phyloP scores from a whole-genome alignment of 2,329 filamentous ascomycete species.

The Alternaria triticimaculans region DNA sequence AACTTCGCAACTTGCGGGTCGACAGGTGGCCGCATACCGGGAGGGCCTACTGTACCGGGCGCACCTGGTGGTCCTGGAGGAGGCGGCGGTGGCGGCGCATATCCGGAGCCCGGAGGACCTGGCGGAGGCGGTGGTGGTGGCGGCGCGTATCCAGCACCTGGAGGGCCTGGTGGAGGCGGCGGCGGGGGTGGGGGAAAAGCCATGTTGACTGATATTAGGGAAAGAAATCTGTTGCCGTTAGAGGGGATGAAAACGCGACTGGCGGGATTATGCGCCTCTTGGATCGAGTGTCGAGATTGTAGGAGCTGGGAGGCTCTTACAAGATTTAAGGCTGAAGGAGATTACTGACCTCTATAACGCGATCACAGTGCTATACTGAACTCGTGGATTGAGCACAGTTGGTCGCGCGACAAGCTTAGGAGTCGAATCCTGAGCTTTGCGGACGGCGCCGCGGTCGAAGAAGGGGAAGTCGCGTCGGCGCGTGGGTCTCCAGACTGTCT shows the following conservation, averaged over 20 bases:
- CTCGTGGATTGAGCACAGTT: slow-evolving; percentile 13
- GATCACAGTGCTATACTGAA: slow-evolving; percentile 8
- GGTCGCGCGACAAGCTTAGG: slow-evolving; percentile 28
- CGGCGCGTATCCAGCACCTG: slow-evolving; percentile 33
- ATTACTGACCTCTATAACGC: slow-evolving; percentile 1
- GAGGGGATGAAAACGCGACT: not conserved
- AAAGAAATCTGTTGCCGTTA: not conserved
- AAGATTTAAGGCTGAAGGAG: not conserved
- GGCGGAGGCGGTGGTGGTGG: slow-evolving; percentile 47
- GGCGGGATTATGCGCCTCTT: not conserved
- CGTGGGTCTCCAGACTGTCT: slow-evolving; percentile 17
- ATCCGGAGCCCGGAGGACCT: slow-evolving; percentile 34
- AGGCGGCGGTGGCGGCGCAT: slow-evolving; percentile 65
- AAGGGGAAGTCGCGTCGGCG: slow-evolving; percentile 32
- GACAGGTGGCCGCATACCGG: slow-evolving; percentile 74
- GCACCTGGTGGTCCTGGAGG: slow-evolving; percentile 57
- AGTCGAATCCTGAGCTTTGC: slow-evolving; percentile 34
- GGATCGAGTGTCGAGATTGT: not conserved
- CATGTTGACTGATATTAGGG: slow-evolving; percentile 22
- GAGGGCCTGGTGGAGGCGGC: slow-evolving; percentile 35
- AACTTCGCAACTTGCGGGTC: slow-evolving; percentile 92
- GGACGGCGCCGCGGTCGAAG: slow-evolving; percentile 30
- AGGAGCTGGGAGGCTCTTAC: not conserved
- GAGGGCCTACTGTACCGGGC: slow-evolving; percentile 60
- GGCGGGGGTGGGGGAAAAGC: slow-evolving; percentile 38